Conservation (phyloP, 495 filamentous ascomycete genomes). For the Annulohypoxylon nitens region DNA sequence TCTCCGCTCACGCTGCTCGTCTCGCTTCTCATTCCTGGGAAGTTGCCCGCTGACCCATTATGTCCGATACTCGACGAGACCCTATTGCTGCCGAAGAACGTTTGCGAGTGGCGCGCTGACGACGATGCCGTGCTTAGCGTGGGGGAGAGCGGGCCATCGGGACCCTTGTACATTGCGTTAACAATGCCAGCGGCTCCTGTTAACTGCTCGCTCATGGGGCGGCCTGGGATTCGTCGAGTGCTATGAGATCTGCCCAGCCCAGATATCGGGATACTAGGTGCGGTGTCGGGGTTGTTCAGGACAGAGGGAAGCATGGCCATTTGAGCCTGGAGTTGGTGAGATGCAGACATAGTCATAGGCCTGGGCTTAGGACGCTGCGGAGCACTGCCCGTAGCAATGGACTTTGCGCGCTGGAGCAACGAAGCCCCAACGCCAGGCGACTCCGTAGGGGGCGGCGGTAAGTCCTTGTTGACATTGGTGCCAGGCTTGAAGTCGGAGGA, state of each 20-base stretch:
- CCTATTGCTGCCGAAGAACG: constrained; percentile 53
- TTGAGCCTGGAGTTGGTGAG: constrained; percentile 50
- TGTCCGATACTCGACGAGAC: constrained; percentile 39
- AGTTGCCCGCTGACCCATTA: constrained; percentile 62
- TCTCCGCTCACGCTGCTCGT: constrained; percentile 75
- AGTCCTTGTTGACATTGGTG: constrained; percentile 80
- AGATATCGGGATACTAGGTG: constrained; percentile 78
- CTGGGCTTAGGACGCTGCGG: constrained; percentile 61
- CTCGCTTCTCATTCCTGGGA: constrained; percentile 67
- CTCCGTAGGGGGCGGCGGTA: constrained; percentile 80
- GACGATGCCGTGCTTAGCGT: constrained; percentile 60
- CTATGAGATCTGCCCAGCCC: constrained; percentile 73
- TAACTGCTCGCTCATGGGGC: constrained; percentile 79
- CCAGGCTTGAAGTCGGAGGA: constrained; percentile 68
- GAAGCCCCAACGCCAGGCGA: constrained; percentile 65
- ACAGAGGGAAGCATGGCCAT: constrained; percentile 49
- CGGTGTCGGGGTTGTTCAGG: constrained; percentile 79
- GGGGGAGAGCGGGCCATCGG: constrained; percentile 68
- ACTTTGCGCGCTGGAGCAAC: constrained; percentile 84
- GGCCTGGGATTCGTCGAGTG: constrained; percentile 61
- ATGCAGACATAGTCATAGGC: constrained; percentile 73
- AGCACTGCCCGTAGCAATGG: constrained; percentile 66
- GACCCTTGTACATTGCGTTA: constrained; percentile 82
- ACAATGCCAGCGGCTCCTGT: constrained; percentile 77
- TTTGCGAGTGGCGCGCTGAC: constrained; percentile 57